Evolutionary conservation across 371 early-diverging fungal species (phyloP).

Genomic region (Mucor piriformis): DNA sequence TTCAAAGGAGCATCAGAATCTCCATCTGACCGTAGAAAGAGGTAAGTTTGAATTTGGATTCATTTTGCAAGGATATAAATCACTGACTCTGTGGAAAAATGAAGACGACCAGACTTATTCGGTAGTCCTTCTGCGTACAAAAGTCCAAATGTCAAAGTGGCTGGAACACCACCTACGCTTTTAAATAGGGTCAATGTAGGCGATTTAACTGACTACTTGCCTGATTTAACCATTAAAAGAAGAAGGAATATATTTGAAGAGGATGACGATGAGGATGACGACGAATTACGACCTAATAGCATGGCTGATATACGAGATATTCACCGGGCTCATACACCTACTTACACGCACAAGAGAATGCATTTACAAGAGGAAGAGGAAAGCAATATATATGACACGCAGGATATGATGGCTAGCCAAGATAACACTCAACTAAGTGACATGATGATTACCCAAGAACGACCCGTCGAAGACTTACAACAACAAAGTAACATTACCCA

Average conservation of each 20-base stretch:
- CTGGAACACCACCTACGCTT: constrained; percentile 11
- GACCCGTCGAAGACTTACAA: not conserved
- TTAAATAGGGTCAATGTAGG: not conserved
- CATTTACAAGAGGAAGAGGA: not conserved
- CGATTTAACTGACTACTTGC: constrained; percentile 5
- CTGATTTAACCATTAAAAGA: not conserved
- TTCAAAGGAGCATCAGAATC: not conserved
- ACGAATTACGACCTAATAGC: not conserved
- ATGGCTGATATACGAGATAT: not conserved
- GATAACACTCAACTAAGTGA: not conserved
- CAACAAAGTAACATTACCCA: not conserved
- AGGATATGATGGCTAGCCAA: too few species aligned
- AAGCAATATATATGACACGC: too few species aligned
- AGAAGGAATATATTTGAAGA: constrained; percentile 10
- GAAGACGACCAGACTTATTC: constrained; percentile 16
- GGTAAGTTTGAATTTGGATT: not conserved
- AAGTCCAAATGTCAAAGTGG: constrained; percentile 3
- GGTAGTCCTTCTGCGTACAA: constrained; percentile 5
- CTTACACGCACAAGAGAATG: not conserved
- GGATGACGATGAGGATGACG: constrained; percentile 3
- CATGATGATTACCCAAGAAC: not conserved
- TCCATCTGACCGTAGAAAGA: not conserved
- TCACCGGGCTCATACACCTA: not conserved
- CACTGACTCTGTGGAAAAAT: too few species aligned
- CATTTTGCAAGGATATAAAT: not conserved